Evolutionary conservation across 495 filamentous ascomycete genomes (phyloP).

Genomic region (Aspergillus indologenus): DNA sequence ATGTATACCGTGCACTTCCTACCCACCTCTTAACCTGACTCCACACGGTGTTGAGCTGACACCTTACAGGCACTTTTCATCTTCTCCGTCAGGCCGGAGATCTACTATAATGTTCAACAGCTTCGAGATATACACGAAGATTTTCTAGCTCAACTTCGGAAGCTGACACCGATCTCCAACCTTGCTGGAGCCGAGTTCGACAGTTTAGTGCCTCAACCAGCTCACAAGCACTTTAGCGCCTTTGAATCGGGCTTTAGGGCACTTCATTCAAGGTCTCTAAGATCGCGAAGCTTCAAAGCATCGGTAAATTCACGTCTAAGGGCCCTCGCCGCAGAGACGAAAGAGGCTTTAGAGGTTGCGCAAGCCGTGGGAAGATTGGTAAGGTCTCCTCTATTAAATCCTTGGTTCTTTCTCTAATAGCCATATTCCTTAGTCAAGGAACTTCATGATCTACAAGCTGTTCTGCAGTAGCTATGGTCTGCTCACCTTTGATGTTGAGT

Average conservation of each 20-base stretch:
- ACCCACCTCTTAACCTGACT: neutral
- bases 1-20: constrained; percentile 52
- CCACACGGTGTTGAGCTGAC: neutral
- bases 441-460: constrained; percentile 82
- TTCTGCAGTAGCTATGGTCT: constrained; percentile 85
- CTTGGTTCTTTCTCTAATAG: constrained; percentile 3
- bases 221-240: constrained; percentile 21
- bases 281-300: constrained; percentile 27
- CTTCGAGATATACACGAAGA: constrained; percentile 45
- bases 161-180: constrained; percentile 30
- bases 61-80: constrained; percentile 33
- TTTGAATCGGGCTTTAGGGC: constrained; percentile 31
- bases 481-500: constrained; percentile 71
- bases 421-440: constrained; percentile 56
- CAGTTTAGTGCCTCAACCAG: constrained; percentile 18
- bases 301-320: constrained; percentile 28
- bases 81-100: constrained; percentile 34
- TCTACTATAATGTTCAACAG: constrained; percentile 43
- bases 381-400: constrained; percentile 17
- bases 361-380: constrained; percentile 75
- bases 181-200: constrained; percentile 19
- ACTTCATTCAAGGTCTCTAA: constrained; percentile 31
- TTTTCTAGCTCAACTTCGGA: constrained; percentile 36
- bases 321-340: constrained; percentile 62
- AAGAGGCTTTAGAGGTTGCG: constrained; percentile 70